Base-by-base conservation (phyloP, 1,284 basidiomycete genomes). In the Rugosomyces carneus region DNA sequence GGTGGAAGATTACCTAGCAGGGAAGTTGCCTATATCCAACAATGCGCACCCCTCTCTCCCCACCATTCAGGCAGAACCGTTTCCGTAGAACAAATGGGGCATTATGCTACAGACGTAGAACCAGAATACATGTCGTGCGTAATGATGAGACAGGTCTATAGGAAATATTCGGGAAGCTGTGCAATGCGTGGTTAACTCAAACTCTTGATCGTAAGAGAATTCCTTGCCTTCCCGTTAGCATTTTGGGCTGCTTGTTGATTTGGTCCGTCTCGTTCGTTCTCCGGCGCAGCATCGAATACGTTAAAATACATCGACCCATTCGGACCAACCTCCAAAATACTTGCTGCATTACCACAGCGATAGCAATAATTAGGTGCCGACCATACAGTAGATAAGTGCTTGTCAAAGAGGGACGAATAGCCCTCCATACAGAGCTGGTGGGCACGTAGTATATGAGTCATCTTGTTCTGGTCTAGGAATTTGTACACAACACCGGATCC, bases 361-460 rank as follows among this genome's bases (percentile, higher is more conserved):
- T 92, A 94, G 63, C 96, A 99, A 63, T 99, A 99, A 64, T 99
- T 99, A 15, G 95, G 95, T 36, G 94, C 96, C 29, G 87, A 92
- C 96, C 96, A 99, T 2, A 99, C 96, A 0, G 96, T 99, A 20
- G 91, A 93, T 38, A 99, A 79, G 57, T 91, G 86, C 57, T 93
- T 89, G 64, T 95, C 92, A 66, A 97, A 99, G 27, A 98, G 73
- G 3, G 94, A 93, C 19, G 87, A 83, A 66, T 92, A 99, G 1
- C 96, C 96, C 68, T 99, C 96, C 96, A 99, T 98, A 67, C 96
- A 99, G 4, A 99, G 80, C 62, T 99, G 96, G 66, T 99, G 96
- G 13, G 96, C 96, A 21, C 96, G 88, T 11, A 99, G 78, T 56
- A 99, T 97, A 62, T 99, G 95, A 31, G 88, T 85, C 93, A 99